Base-by-base conservation (phyloP, 495 filamentous ascomycete genomes). In the Penicillium simplicissimum region DNA sequence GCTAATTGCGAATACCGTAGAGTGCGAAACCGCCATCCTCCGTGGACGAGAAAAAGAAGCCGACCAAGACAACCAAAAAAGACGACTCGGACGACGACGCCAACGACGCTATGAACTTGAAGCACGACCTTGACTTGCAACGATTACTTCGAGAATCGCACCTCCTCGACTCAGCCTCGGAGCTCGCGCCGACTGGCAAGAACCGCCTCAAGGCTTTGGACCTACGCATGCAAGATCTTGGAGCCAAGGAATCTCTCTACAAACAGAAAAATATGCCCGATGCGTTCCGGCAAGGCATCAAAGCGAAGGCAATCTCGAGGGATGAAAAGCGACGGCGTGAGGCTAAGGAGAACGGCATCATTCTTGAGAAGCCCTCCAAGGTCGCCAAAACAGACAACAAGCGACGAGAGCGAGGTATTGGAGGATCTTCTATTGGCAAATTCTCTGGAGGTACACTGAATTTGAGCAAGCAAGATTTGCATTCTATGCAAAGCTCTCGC, bases 101-200 rank as follows among this genome's bases (percentile, higher is more conserved):
- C 33, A 23, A 76, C 3, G 88, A 90, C 67, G 78, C 81, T 8
- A 72, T 77, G 14, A 89, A 91, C 61, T 79, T 97, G 3, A 94
- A 94, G 75, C 95, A 97, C 70, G 95, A 98, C 67, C 85, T 98
- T 23, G 93, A 89, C 10, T 83, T 98, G 19, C 93, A 97, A 67
- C 85, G 92, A 15, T 84, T 98, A 11, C 85, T 98, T 11, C 81
- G 87, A 59, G 95, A 98, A 79, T 97, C 94, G 1, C 94, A 97
- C 75, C 88, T 98, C 37, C 87, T 98, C 55, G 88, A 93, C 15
- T 74, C 80, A 0, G 81, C 86, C 3, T 79, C 79, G 10, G 82
- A 83, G n/a, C 85, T 89, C 47, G 79, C 84, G 7, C 81, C 83
- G 1, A 82, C 84, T 0, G 89, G 89, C 15, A 84, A 82, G 62